Percentiles rank a stretch among this genome's conserved stretches.
phyloP scores from a whole-genome alignment of 805 yeast genomes.

The Pichia membranifaciens region DNA sequence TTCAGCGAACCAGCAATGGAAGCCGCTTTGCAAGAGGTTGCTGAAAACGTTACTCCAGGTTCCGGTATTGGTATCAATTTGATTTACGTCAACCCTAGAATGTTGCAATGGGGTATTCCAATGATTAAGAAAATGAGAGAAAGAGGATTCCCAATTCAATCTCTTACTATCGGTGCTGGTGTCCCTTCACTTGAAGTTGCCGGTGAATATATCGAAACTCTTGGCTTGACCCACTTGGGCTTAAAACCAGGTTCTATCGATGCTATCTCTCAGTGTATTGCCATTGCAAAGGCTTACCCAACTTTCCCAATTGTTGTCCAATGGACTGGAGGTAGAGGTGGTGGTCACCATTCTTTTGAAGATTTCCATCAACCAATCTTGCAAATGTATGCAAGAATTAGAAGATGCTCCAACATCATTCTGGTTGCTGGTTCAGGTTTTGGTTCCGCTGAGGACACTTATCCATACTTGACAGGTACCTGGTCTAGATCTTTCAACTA shows the following conservation, averaged over 20 bases:
- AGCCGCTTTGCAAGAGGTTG: conserved; percentile 68
- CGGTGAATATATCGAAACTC: conserved; percentile 85
- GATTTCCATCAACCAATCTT: conserved; percentile 97
- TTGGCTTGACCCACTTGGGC: conserved; percentile 90
- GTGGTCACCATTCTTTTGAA: conserved; percentile 99
- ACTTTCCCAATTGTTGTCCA: conserved; percentile 93
- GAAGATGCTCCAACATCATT: conserved; percentile 84
- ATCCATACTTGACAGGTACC: conserved; percentile 94
- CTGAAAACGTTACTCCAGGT: conserved; percentile 69
- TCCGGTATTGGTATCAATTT: conserved; percentile 87
- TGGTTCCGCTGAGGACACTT: conserved; percentile 94
- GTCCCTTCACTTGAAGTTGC: conserved; percentile 98
- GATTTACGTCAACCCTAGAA: conserved; percentile 93
- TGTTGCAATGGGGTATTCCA: conserved; percentile 99
- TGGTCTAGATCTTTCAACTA: conserved; percentile 86
- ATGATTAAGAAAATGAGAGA: conserved; percentile 82
- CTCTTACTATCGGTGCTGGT: conserved; percentile 98
- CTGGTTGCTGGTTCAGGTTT: conserved; percentile 98
- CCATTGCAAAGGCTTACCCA: conserved; percentile 94
- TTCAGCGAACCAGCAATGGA: conserved; percentile 69
- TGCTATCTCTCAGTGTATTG: conserved; percentile 76
- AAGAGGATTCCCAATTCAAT: conserved; percentile 92
- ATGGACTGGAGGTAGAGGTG: conserved; percentile 99
- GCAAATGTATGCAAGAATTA: conserved; percentile 91
- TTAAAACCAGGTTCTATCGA: conserved; percentile 98